Evolutionary conservation across 2,329 filamentous ascomycete species (phyloP).

Genomic region (Fusarium pininemorale): DNA sequence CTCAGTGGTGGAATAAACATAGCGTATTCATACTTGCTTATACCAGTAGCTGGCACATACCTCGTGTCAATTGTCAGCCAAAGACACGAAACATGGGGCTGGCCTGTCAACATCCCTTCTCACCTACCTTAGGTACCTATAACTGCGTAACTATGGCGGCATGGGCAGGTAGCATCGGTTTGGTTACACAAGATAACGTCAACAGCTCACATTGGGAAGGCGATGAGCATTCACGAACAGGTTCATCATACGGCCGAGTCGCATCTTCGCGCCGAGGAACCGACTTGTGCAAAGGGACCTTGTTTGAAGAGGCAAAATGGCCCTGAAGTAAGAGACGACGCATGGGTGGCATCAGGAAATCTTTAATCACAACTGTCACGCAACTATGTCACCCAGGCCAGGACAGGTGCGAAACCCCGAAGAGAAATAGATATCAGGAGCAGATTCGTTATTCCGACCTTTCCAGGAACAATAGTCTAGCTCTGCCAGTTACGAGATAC

Average conservation of each 20-base stretch:
- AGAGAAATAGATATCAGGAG: background rate
- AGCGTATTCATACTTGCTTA: background rate
- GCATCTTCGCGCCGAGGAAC: constrained; percentile 1
- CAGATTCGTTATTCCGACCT: background rate
- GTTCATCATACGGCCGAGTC: constrained; percentile 4
- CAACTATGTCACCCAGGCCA: background rate
- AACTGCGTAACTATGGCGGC: background rate
- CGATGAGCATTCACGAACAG: background rate
- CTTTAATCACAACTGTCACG: background rate
- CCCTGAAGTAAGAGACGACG: background rate
- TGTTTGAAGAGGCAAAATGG: background rate
- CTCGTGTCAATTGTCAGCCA: constrained; percentile 6
- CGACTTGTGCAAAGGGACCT: background rate
- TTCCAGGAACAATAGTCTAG: background rate
- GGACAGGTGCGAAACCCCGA: background rate
- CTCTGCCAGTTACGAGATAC: background rate
- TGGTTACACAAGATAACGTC: constrained; percentile 2
- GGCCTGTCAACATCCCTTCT: background rate
- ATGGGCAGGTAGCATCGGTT: background rate
- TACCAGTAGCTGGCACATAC: background rate
- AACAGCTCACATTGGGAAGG: background rate
- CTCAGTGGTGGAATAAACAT: constrained; percentile 29
- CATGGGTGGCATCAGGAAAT: background rate
- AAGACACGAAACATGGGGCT: constrained; percentile 8
- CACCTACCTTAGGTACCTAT: background rate